Conservation (phyloP, 768 basidiomycete genomes). For the Russula virescens region DNA sequence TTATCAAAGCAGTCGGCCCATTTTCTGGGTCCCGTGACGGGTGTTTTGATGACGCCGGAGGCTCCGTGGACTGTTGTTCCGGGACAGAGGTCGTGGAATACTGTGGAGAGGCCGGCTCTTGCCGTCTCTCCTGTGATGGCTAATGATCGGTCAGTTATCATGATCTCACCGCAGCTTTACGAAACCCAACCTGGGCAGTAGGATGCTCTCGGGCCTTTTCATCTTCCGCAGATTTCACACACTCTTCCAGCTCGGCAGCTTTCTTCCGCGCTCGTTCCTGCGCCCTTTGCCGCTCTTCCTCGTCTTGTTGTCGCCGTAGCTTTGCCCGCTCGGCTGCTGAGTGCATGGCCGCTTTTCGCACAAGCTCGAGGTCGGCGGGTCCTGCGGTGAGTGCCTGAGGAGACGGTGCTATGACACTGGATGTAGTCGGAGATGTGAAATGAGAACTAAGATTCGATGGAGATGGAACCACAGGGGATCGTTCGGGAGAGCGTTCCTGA, state of each 20-base stretch:
- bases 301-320: constrained; percentile 73
- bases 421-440: constrained; percentile 16
- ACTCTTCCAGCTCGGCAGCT: constrained; percentile 69
- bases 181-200: constrained; percentile 3
- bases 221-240: constrained; percentile 40
- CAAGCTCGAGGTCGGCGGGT: constrained; percentile 47
- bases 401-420: constrained; percentile 21
- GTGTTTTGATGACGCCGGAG: constrained; percentile 29
- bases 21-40: constrained; percentile 24
- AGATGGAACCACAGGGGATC: constrained; percentile 13
- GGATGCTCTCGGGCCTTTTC: background rate
- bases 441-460: constrained; percentile 6
- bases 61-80: constrained; percentile 16
- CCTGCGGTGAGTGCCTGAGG: constrained; percentile 24
- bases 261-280: constrained; percentile 77
- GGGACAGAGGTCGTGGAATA: background rate
- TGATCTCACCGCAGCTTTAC: background rate
- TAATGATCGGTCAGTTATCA: background rate
- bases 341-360: constrained; percentile 76
- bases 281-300: constrained; percentile 74
- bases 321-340: constrained; percentile 78
- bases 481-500: constrained; percentile 18
- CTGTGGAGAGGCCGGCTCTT: constrained; percentile 1
- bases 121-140: constrained; percentile 5
- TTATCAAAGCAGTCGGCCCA: constrained; percentile 6